Base-by-base conservation (phyloP, 1,284 basidiomycete genomes). In the Apiotrichum mycotoxinovorans region DNA sequence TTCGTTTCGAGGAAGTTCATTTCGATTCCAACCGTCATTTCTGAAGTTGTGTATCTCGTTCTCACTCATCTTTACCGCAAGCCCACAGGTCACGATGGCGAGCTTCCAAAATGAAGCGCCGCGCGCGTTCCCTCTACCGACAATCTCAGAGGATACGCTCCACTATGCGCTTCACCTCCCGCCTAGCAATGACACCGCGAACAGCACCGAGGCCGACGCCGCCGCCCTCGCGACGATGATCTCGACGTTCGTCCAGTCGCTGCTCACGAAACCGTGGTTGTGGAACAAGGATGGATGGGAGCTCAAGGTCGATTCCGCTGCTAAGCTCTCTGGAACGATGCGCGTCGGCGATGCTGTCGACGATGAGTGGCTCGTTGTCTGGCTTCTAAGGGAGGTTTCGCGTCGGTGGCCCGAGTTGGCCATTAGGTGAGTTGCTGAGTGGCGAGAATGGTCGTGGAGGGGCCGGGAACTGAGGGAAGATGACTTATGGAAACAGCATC, bases 301-400 rank as follows among this genome's bases (percentile, higher is more conserved):
- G 74, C 79, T 93, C 61, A 91, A 89, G 67, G 80, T 88, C 3
- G 50, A 15, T 80, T 80, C 8, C 65, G 40, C 22, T n/a, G 20
- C 23, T 11, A 60, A 55, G 60, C 77, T 93, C 0, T 84, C 88
- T 66, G 89, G 91, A 9, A 79, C 80, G 37, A 89, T 92, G 85
- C 81, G 92, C 46, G 87, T 95, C 22, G 92, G 92, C 4, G 95
- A 96, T 74, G 89, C 87, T 52, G 83, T 98, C 20, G 93, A 98
- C 70, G 94, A 98, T 70, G 95, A 98, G 77, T 98, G 94, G 94
- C 87, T 87, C 69, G 82, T 84, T 18, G 90, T 95, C 17, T 98
- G 91, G 89, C 79, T 97, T 37, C 77, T 96, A 60, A 81, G 81
- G 64, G 83, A 90, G 74, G 81, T 94, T 54, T 88, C 85, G 60